Percentiles rank a stretch among this genome's conserved stretches.
Conservation (phyloP, 2,329 filamentous ascomycete species). For the Beauveria bassiana region DNA sequence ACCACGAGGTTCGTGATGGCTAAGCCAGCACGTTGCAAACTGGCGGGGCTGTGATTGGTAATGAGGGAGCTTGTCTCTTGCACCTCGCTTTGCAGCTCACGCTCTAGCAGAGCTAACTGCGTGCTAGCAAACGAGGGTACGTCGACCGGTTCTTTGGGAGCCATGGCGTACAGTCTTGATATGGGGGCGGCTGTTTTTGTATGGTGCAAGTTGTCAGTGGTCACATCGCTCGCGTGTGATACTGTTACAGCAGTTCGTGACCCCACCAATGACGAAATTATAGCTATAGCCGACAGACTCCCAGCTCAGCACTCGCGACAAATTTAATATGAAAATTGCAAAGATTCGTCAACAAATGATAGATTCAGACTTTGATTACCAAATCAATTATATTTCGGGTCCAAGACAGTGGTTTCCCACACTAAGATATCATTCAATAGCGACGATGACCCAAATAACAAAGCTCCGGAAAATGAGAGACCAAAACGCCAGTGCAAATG, state of each 20-base stretch:
- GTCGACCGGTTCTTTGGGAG: slow-evolving; percentile 40
- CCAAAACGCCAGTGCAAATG: not conserved
- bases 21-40: slow-evolving; percentile 68
- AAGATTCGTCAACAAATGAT: not conserved
- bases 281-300: not conserved
- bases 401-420: not conserved
- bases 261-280: slow-evolving; percentile 11
- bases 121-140: slow-evolving; percentile 61
- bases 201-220: slow-evolving; percentile 1
- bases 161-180: slow-evolving; percentile 23
- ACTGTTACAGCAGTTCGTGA: not conserved
- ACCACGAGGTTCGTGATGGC: slow-evolving; percentile 71
- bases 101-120: slow-evolving; percentile 63
- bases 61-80: slow-evolving; percentile 62
- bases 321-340: too few species aligned
- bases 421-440: not conserved
- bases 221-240: not conserved
- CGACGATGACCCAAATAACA: not conserved
- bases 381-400: not conserved
- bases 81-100: slow-evolving; percentile 66
- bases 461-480: not conserved
- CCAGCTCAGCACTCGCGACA: not conserved
- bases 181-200: not conserved
- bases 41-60: slow-evolving; percentile 56
- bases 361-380: too few species aligned